Conservation (phyloP, 2,329 filamentous ascomycete genomes). For the Phyllosticta citribraziliensis region DNA sequence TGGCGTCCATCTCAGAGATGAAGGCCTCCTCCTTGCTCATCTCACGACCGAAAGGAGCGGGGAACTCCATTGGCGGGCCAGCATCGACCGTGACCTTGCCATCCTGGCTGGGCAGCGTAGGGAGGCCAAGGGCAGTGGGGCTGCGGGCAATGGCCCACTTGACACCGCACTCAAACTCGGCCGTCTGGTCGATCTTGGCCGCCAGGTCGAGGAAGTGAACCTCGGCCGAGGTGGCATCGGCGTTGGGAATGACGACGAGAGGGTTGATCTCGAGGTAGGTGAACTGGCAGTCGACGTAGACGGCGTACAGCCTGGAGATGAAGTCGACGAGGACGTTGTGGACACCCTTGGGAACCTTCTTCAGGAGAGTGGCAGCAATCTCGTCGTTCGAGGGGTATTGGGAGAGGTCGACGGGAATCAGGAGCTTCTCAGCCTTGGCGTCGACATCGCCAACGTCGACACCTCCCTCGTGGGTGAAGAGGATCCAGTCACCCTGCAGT, state of each 20-base stretch:
- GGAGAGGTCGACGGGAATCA: constrained; percentile 90
- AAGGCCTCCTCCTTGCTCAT: constrained; percentile 98
- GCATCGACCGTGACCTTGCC: constrained; percentile 89
- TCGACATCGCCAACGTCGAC: constrained; percentile 99
- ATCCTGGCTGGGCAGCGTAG: constrained; percentile 48
- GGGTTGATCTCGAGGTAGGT: constrained; percentile 99
- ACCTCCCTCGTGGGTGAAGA: constrained; percentile 99
- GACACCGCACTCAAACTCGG: constrained; percentile 97
- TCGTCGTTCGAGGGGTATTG: constrained; percentile 94
- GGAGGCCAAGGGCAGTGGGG: constrained; percentile 76
- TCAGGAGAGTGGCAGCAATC: constrained; percentile 75
- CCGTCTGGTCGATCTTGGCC: constrained; percentile 97
- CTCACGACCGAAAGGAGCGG: constrained; percentile 96
- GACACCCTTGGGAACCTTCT: constrained; percentile 86
- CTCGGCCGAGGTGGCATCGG: constrained; percentile 78
- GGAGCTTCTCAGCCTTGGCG: constrained; percentile 95
- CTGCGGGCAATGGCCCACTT: constrained; percentile 98
- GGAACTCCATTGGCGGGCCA: constrained; percentile 97
- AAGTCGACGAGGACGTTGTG: constrained; percentile 99
- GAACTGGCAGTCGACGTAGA: constrained; percentile 99
- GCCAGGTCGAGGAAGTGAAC: constrained; percentile 98
- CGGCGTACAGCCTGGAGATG: constrained; percentile 94
- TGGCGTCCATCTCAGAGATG: constrained; percentile 96
- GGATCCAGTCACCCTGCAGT: constrained; percentile 90
- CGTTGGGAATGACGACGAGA: constrained; percentile 93